A percentile compares a stretch with the other conserved stretches of the same genome.
These are phyloP conservation scores for Venturia aucupariae DNA, from an alignment of 2,329 filamentous ascomycete species.

Conservation along the genomic window DNA sequence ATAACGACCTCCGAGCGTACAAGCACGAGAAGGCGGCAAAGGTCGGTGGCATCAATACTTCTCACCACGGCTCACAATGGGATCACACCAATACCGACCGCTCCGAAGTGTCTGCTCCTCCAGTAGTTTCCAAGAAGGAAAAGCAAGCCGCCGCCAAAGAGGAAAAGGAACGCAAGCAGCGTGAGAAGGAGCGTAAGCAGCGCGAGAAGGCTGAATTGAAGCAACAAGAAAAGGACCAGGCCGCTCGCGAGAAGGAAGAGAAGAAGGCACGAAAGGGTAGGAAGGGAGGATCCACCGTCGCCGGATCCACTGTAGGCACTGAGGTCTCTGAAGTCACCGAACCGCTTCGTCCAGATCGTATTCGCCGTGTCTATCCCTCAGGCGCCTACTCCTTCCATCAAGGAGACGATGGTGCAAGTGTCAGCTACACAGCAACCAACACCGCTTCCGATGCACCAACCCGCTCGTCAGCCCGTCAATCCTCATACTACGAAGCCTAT, in stretches of 20 bases:
- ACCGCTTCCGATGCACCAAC: constrained; percentile 17
- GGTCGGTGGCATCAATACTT: constrained; percentile 81
- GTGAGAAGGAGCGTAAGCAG: constrained; percentile 22
- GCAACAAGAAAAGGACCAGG: constrained; percentile 35
- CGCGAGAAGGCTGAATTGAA: constrained; percentile 25
- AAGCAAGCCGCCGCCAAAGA: constrained; percentile 41
- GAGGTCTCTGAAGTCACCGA: constrained; percentile 4
- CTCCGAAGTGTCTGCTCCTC: constrained; percentile 41
- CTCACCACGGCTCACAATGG: constrained; percentile 69
- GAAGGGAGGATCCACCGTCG: constrained; percentile 18
- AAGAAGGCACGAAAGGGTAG: constrained; percentile 26
- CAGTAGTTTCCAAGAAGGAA: constrained; percentile 20
- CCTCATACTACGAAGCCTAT: constrained; percentile 22
- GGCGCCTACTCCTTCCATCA: constrained; percentile 37
- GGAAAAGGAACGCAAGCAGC: constrained; percentile 26
- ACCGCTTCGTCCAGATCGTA: constrained; percentile 14
- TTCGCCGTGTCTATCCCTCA: constrained; percentile 27
- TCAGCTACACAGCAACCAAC: constrained; percentile 32
- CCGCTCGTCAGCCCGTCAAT: constrained; percentile 19
- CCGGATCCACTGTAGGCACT: not conserved
- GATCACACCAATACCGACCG: constrained; percentile 58
- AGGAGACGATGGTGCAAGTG: constrained; percentile 39
- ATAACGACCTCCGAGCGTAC: constrained; percentile 66
- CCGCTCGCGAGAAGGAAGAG: constrained; percentile 28
- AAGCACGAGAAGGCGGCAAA: constrained; percentile 77